These are phyloP conservation scores for Globisporangium camurandrum DNA, from an alignment of 352 stramenopile genomes.

Conservation along the genomic window DNA sequence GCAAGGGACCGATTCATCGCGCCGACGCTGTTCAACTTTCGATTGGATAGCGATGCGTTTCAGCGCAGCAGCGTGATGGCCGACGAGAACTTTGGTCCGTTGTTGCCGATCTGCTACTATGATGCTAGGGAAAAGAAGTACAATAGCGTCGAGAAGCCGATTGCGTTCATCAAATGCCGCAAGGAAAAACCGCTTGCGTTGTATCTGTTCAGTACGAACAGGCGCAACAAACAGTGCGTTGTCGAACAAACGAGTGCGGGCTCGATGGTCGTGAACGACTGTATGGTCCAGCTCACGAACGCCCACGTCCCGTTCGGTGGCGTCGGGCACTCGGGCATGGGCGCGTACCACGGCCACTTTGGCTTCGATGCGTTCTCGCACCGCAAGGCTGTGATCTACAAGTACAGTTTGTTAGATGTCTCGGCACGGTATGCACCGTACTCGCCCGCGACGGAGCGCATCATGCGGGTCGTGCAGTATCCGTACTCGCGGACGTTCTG, in stretches of 20 bases:
- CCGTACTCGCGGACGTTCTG: conserved; percentile 24
- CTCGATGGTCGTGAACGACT: conserved; percentile 74
- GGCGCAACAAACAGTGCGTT: conserved; percentile 29
- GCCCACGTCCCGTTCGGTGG: conserved; percentile 74
- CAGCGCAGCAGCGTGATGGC: conserved; percentile 60
- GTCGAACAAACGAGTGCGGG: conserved; percentile 49
- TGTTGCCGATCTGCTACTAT: conserved; percentile 90
- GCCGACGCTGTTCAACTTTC: conserved; percentile 88
- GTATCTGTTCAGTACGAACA: conserved; percentile 70
- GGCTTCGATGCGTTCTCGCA: conserved; percentile 79
- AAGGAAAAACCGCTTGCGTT: conserved; percentile 82
- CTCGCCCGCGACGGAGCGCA: conserved; percentile 18
- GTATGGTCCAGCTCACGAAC: conserved; percentile 65
- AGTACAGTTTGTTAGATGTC: conserved; percentile 47
- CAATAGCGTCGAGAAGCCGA: conserved; percentile 21
- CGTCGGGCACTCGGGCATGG: conserved; percentile 73
- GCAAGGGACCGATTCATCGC: conserved; percentile 68
- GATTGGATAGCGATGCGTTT: conserved; percentile 47
- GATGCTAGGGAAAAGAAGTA: too few relatives aligned
- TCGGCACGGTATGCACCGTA: conserved; percentile 52
- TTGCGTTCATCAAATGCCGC: conserved; percentile 26
- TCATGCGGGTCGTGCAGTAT: conserved; percentile 36
- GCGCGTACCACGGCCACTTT: conserved; percentile 74
- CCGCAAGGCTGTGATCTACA: conserved; percentile 59
- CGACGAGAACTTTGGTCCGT: conserved; percentile 95